phyloP scores from a whole-genome alignment of 2,329 filamentous ascomycete genomes.

The Pseudofabraea citricarpa region DNA sequence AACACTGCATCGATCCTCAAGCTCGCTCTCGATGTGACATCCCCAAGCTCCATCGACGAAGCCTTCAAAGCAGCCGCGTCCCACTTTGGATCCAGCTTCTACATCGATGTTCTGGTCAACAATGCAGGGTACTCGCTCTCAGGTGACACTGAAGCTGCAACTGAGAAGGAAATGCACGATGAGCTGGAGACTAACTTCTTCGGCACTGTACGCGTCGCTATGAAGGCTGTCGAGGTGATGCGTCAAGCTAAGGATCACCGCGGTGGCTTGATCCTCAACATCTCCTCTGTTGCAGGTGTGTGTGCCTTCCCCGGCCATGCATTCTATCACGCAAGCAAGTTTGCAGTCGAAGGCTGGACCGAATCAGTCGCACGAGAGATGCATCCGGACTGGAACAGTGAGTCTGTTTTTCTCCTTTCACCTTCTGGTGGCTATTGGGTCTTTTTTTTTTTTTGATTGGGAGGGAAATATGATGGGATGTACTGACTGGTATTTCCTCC shows the following conservation, averaged over 20 bases:
- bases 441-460: too few relatives aligned
- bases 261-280: slow-evolving; percentile 34
- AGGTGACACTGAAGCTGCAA: slow-evolving; percentile 45
- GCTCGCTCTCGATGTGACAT: slow-evolving; percentile 43
- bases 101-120: slow-evolving; percentile 57
- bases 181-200: slow-evolving; percentile 41
- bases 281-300: slow-evolving; percentile 34
- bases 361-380: slow-evolving; percentile 32
- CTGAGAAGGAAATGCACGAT: slow-evolving; percentile 27
- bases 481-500: slow-evolving; percentile 28
- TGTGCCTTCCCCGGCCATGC: slow-evolving; percentile 31
- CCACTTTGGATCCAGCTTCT: slow-evolving; percentile 39
- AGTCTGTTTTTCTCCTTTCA: slow-evolving; percentile 11
- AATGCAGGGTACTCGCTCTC: slow-evolving; percentile 54
- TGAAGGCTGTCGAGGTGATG: slow-evolving; percentile 32
- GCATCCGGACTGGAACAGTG: slow-evolving; percentile 31
- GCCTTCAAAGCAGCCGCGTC: slow-evolving; percentile 30
- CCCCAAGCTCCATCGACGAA: slow-evolving; percentile 25
- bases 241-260: slow-evolving; percentile 28
- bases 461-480: too few relatives aligned
- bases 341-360: slow-evolving; percentile 35
- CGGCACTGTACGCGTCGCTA: slow-evolving; percentile 35
- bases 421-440: too few relatives aligned
- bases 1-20: slow-evolving; percentile 35
- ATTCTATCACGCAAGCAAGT: slow-evolving; percentile 36